Base-by-base conservation (phyloP, 805 yeast species). In the Schizosaccharomyces octosporus region DNA sequence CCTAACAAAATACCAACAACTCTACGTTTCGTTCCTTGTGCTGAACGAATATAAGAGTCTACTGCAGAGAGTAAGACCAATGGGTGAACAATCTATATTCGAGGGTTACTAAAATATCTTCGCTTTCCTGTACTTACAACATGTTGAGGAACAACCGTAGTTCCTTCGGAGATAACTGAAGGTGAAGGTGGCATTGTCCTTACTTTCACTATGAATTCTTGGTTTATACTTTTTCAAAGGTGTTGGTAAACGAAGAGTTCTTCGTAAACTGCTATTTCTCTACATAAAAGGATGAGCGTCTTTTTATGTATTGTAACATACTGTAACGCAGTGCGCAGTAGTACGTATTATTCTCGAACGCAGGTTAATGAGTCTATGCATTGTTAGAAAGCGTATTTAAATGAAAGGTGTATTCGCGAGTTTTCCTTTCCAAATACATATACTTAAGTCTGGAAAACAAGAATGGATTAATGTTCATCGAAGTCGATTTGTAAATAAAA, bases 1-100 rank as follows among this genome's bases (percentile, higher is more conserved):
- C 99, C 99, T 62, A 93, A 76, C 62, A 93, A 81, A 55, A 88
- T 97, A 63, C 99, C 99, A 19, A 93, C 85, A 24, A 89, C 95
- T 68, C 98, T 78, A 69, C 87, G 87, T 68, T 80, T 82, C 21
- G 60, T 13, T 63, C 80, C 79, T 65, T 83, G 81, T 60, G 93
- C 84, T 1, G 85, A 83, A 68, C 99, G 79, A 70, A 89, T 87
- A 73, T 85, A 89, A 70, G 94, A 98, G 73, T 93, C 99, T 51
- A 90, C 94, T 17, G 87, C 95, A 0, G 97, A 88, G 57, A 93
- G 78, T 32, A 93, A 79, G 55, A 93, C 99, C 69, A 93, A 75
- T 24, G 99, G 99, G 2, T 98, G 96, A 54, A 93, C 95, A 0
- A 95, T 78, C 27, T 51, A 24, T 11, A 15, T 5, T 24, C 51